Percentiles rank a stretch among this genome's conserved stretches.
phyloP scores from a whole-genome alignment of 164 flowering plant species.

The Magnolia kwangsiensis region DNA sequence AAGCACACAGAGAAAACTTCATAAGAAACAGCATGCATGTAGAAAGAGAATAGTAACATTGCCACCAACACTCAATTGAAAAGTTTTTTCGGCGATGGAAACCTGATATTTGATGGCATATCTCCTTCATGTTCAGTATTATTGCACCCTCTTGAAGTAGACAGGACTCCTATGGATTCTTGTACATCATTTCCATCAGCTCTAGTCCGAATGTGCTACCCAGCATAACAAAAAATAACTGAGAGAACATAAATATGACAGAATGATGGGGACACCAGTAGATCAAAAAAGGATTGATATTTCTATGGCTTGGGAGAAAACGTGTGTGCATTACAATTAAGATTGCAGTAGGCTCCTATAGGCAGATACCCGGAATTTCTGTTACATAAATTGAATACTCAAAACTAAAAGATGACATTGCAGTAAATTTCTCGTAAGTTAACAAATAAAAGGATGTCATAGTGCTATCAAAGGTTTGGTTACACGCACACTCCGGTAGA shows the following conservation, averaged over 20 bases:
- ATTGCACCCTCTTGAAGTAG: conserved; percentile 22
- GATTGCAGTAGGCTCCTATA: neutral
- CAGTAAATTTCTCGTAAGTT: too few species aligned
- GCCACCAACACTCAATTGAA: neutral
- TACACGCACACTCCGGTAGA: too few species aligned
- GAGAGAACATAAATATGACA: neutral
- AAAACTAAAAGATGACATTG: neutral
- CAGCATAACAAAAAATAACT: conserved; percentile 13
- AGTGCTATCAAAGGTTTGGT: too few species aligned
- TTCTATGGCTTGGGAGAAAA: neutral
- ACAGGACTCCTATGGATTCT: conserved; percentile 21
- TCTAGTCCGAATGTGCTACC: conserved; percentile 36
- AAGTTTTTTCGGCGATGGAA: conserved; percentile 4
- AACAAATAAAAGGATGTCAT: too few species aligned
- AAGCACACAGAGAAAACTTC: neutral
- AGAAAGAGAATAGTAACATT: neutral
- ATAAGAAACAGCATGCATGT: neutral
- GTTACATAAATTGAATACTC: neutral
- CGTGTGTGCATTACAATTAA: neutral
- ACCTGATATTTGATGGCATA: conserved; percentile 43
- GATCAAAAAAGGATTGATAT: neutral
- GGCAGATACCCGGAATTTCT: neutral
- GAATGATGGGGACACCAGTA: neutral
- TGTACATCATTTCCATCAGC: conserved; percentile 39
- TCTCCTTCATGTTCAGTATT: conserved; percentile 31